A percentile compares a stretch with the other conserved stretches of the same genome.
phyloP scores from a whole-genome alignment of 192 early-diverging fungal species.

The Glomus cerebriforme region DNA sequence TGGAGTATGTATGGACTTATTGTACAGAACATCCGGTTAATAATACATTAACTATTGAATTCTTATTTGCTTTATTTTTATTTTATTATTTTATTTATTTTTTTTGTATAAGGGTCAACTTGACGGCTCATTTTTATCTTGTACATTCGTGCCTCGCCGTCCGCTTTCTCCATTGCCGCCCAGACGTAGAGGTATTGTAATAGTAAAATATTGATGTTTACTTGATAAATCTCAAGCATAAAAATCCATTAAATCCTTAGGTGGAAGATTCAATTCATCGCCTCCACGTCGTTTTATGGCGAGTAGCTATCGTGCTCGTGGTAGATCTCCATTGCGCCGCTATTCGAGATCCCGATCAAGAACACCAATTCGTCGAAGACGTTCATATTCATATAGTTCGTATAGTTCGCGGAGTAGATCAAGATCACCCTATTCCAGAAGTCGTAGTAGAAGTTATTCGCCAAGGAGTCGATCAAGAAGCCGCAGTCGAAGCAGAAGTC shows the following conservation, averaged over 20 bases:
- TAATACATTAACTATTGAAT: neutral
- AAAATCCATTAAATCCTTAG: neutral
- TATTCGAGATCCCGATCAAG: slow-evolving; percentile 34
- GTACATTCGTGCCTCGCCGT: slow-evolving; percentile 39
- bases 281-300: slow-evolving; percentile 34
- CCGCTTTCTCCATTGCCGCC: slow-evolving; percentile 27
- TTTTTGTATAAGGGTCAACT: slow-evolving; percentile 43
- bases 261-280: slow-evolving; percentile 28
- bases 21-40: too few relatives aligned
- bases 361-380: slow-evolving; percentile 38
- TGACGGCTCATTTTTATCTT: slow-evolving; percentile 41
- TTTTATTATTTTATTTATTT: neutral
- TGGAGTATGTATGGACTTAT: slow-evolving; percentile 36
- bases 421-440: slow-evolving; percentile 31
- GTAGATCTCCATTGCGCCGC: slow-evolving; percentile 35
- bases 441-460: slow-evolving; percentile 33
- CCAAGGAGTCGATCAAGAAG: slow-evolving; percentile 38
- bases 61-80: too few relatives aligned
- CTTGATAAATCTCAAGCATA: neutral
- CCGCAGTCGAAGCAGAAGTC: slow-evolving; percentile 38
- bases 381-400: slow-evolving; percentile 37
- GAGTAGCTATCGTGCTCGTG: slow-evolving; percentile 32
- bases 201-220: neutral
- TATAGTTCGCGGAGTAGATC: slow-evolving; percentile 33
- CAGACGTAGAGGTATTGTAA: slow-evolving; percentile 31